Base-by-base conservation (phyloP, 176 grass and related monocot species). In the Aegilops sharonensis region DNA sequence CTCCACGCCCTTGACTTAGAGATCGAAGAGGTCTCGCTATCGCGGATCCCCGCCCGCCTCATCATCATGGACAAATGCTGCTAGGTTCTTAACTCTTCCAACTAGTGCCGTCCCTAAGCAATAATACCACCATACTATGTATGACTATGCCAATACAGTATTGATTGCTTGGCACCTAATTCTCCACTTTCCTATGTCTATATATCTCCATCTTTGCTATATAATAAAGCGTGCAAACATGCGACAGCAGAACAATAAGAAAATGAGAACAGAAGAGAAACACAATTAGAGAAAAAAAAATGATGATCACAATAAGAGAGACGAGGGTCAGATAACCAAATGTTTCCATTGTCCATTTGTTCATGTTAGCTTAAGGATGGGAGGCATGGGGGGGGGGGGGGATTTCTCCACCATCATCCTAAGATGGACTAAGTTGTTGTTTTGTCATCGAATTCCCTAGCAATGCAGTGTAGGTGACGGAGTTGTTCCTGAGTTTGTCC, bases 1-100 rank as follows among this genome's bases (percentile, higher is more conserved):
- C 84, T 98, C 35, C 78, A 98, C 81, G 47, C 74, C 81, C 20
- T 95, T 57, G 89, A 93, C 21, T 95, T 95, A 31, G 73, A 92
- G 83, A 87, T 95, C 71, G 91, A 92, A 5, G 78, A 60, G 57
- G 70, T 98, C 78, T 92, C 93, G 21, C 72, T 81, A 0, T 64
- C 83, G 5, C 69, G 52, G 18, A 32, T 98, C 86, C 80, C 88
- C 76, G 91, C 89, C 21, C 86, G 81, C 32, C 81, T 98, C 64
- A 0, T 43, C 3, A 0, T 43, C 9, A 42, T 42, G 40, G 40
- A 42, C 9, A 42, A 9, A 10, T 42, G 40, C 9, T 42, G 40
- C 39, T 11, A 42, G 40, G 40, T 42, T 42, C 40, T 42, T 42
- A 3, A 42, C 3, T 42, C 9, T 42, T 42, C 9, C 40, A 42